Percentiles rank a stretch among this genome's conserved stretches.
phyloP scores from a whole-genome alignment of 2,329 filamentous ascomycete species.

The Corniculantispora saksenae region DNA sequence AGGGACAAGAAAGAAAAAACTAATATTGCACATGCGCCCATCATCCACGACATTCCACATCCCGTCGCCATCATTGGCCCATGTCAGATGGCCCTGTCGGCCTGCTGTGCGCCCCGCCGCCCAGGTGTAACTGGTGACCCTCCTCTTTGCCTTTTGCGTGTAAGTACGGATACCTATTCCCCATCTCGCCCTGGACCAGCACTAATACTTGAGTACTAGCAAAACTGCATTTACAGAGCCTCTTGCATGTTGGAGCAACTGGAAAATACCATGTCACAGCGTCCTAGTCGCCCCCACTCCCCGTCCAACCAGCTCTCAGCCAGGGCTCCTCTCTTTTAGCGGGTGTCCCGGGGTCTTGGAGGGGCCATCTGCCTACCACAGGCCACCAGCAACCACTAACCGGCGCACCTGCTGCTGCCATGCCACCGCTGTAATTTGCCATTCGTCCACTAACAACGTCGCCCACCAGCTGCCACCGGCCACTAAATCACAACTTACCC shows the following conservation, averaged over 20 bases:
- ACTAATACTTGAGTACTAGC: no score
- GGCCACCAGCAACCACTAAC: no score
- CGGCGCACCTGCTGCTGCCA: conserved; percentile 6
- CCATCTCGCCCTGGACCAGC: neutral
- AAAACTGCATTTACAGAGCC: neutral
- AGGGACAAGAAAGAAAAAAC: neutral
- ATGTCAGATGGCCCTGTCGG: conserved; percentile 13
- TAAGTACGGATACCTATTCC: neutral
- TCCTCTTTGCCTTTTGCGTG: neutral
- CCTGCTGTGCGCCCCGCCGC: conserved; percentile 10
- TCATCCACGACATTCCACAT: conserved; percentile 15
- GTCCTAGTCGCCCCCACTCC: no score
- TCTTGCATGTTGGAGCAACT: no score
- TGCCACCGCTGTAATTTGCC: conserved; percentile 18
- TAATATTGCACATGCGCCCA: conserved; percentile 18
- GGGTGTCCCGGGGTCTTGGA: no score
- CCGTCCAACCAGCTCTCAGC: no score
- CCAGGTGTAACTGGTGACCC: neutral
- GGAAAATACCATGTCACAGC: no score
- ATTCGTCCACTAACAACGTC: neutral
- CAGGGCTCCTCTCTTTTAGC: no score
- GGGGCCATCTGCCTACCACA: no score
- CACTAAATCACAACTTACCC: neutral
- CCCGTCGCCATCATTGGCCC: conserved; percentile 14
- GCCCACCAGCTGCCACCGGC: neutral